Evolutionary conservation across 257 asterid genomes (phyloP).

Genomic region (Linaria vulgaris): DNA sequence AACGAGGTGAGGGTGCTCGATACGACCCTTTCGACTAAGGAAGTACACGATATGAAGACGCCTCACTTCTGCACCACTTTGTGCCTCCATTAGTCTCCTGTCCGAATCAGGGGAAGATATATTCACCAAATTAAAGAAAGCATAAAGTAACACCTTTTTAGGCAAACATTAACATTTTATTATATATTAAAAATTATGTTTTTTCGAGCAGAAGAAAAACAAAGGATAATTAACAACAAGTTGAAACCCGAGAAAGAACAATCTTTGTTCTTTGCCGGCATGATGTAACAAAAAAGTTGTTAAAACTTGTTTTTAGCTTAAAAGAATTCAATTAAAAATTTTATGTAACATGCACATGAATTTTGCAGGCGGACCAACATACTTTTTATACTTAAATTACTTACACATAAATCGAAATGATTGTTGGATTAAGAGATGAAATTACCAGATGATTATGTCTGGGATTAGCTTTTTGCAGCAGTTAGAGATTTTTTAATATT

Average conservation of each 20-base stretch:
- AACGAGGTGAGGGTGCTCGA: slow-evolving; percentile 88
- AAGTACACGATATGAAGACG: slow-evolving; percentile 75
- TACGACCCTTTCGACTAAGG: slow-evolving; percentile 70
- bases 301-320: slow-evolving; percentile 35
- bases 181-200: no score
- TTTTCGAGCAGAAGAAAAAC: slow-evolving; percentile 16
- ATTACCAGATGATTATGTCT: slow-evolving; percentile 32
- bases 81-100: slow-evolving; percentile 70
- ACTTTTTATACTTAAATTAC: slow-evolving; percentile 26
- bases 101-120: slow-evolving; percentile 9
- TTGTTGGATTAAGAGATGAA: slow-evolving; percentile 42
- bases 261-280: slow-evolving; percentile 64
- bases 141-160: slow-evolving; percentile 43
- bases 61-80: slow-evolving; percentile 65
- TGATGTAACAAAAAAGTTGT: slow-evolving; percentile 29
- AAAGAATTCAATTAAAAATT: slow-evolving; percentile 22
- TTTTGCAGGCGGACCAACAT: slow-evolving; percentile 51
- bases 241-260: slow-evolving; percentile 43
- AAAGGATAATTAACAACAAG: slow-evolving; percentile 22
- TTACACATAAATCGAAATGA: slow-evolving; percentile 38
- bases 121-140: slow-evolving; percentile 27
- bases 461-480: slow-evolving; percentile 26
- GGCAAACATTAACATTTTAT: slow-evolving; percentile 21
- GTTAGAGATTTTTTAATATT: slow-evolving; percentile 14
- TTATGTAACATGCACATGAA: slow-evolving; percentile 28